Base-by-base conservation (phyloP, 2,329 filamentous ascomycete genomes). In the Sporothrix schenckii region DNA sequence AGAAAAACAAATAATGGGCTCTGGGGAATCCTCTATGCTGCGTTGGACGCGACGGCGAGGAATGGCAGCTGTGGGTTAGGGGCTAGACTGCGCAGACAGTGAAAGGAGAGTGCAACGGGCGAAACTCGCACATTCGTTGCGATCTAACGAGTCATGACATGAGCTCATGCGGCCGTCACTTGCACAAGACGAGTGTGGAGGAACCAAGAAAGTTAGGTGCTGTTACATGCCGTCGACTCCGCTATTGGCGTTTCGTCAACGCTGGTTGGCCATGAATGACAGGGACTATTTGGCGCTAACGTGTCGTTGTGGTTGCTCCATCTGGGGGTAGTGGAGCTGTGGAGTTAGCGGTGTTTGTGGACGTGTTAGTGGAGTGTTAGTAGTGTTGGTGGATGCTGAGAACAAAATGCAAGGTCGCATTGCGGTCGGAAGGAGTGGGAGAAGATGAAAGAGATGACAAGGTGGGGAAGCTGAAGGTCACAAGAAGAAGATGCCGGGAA, bases 91-190 rank as follows among this genome's bases (percentile, higher is more conserved):
- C 2, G 13, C 5, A 34, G 19, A 27, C 21, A 39, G 10, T 34
- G n/a, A 44, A 16, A 5, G 39, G n/a, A 24, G 24, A 24, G 24
- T 24, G 24, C n/a, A n/a, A n/a, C n/a, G n/a, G n/a, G n/a, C 24
- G 24, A 24, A 47, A 47, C 13, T 14, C 44, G 44, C 14, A 19
- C 5, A 49, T 49, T 49, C 16, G 44, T 3, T 16, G 39, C 30
- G 56, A 60, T 60, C 56, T 44, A 24, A 9, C 56, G 34, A 41
- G 56, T 24, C 56, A 24, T 21, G 41, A 66, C 63, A 66, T 66
- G 63, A 66, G 63, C 63, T 66, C 63, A 52, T 66, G 63, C 11
- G 24, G 2, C 16, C 47, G 47, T 66, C 63, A 66, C 47, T 65
- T 65, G 60, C 24, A 44, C 41, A 58, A 47, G 3, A 50, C n/a